phyloP scores from a whole-genome alignment of 345 rosid genomes.

The Carallia pectinifolia region DNA sequence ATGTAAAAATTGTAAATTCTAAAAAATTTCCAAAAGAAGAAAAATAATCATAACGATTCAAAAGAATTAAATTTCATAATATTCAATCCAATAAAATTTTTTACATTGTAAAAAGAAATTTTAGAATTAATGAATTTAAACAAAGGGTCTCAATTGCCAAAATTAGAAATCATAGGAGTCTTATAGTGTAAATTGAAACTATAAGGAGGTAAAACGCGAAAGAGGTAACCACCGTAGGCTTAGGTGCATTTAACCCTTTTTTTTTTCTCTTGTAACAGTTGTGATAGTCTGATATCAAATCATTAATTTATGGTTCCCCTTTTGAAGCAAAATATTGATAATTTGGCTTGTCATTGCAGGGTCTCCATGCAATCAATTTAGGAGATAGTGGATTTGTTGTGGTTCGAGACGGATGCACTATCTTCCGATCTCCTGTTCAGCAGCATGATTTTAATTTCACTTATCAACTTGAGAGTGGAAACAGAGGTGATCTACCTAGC shows the following conservation, averaged over 20 bases:
- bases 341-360: constrained; percentile 33
- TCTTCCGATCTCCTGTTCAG: constrained; percentile 92
- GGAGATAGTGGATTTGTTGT: constrained; percentile 99
- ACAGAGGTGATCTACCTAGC: constrained; percentile 85
- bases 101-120: too few relatives aligned
- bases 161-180: too few relatives aligned
- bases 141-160: too few relatives aligned
- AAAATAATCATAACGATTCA: too few relatives aligned
- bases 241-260: not conserved
- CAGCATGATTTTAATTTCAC: constrained; percentile 96
- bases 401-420: constrained; percentile 86
- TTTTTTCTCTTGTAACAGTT: not conserved
- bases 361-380: constrained; percentile 73
- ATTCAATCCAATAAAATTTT: too few relatives aligned
- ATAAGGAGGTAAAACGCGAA: too few relatives aligned
- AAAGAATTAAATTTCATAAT: too few relatives aligned
- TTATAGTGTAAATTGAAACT: too few relatives aligned
- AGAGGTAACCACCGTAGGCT: too few relatives aligned
- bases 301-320: not conserved
- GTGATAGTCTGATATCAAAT: not conserved
- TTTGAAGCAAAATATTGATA: not conserved
- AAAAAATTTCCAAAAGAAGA: too few relatives aligned
- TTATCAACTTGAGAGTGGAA: constrained; percentile 87
- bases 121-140: too few relatives aligned
- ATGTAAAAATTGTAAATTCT: too few relatives aligned